phyloP scores from a whole-genome alignment of 495 filamentous ascomycete genomes.

The Aspergillus cristatus region DNA sequence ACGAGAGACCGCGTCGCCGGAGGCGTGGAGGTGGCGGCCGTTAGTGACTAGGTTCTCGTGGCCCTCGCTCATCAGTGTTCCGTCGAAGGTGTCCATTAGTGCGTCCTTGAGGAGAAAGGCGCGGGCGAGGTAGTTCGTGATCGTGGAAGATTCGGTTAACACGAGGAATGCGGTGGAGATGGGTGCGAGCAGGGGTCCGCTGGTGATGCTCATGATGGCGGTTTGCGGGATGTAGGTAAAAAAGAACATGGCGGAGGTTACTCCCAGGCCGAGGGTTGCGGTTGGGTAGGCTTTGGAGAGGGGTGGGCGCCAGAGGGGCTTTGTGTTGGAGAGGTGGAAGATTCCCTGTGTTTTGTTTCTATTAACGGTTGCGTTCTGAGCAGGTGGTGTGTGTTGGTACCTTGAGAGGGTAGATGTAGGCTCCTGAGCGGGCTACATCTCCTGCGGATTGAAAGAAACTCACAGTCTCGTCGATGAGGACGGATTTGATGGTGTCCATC shows the following conservation, averaged over 20 bases:
- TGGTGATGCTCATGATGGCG: conserved; percentile 65
- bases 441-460: conserved; percentile 37
- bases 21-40: conserved; percentile 58
- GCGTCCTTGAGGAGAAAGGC: conserved; percentile 71
- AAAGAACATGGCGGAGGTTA: conserved; percentile 73
- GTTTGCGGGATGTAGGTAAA: conserved; percentile 89
- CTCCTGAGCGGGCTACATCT: conserved; percentile 58
- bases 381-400: conserved; percentile 29
- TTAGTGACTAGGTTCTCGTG: conserved; percentile 52
- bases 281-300: conserved; percentile 59
- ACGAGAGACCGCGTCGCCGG: conserved; percentile 45
- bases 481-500: conserved; percentile 29
- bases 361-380: background rate
- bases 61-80: conserved; percentile 52
- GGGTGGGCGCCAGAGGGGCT: conserved; percentile 54
- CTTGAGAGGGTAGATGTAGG: conserved; percentile 83
- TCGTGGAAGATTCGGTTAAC: conserved; percentile 69
- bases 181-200: conserved; percentile 62
- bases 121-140: conserved; percentile 65
- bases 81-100: conserved; percentile 87
- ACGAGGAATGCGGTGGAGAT: conserved; percentile 68
- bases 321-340: conserved; percentile 54
- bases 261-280: conserved; percentile 56
- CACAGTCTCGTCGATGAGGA: conserved; percentile 31
- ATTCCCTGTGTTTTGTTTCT: conserved; percentile 48